phyloP scores from a whole-genome alignment of 2,329 filamentous ascomycete genomes.

The Stromatinia cepivora region DNA sequence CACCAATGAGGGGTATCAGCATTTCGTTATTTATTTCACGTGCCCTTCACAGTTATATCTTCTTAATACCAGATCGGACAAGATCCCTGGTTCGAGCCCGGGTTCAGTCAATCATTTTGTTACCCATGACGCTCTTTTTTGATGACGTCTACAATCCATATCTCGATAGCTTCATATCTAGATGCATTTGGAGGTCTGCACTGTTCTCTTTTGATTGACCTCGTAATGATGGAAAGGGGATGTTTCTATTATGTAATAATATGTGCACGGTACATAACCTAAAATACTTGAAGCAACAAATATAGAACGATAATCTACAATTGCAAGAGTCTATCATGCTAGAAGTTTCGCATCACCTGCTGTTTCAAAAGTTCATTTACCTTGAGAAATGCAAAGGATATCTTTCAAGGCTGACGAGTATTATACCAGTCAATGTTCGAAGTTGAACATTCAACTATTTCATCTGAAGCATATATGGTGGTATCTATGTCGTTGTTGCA shows the following conservation, averaged over 20 bases:
- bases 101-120: neutral
- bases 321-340: neutral
- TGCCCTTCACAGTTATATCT: too few species aligned
- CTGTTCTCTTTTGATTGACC: neutral
- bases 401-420: neutral
- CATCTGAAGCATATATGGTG: neutral
- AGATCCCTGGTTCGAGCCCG: conserved; percentile 2
- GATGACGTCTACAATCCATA: neutral
- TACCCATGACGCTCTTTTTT: neutral
- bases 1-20: too few species aligned
- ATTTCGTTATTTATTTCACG: too few species aligned
- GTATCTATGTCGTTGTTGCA: neutral
- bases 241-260: neutral
- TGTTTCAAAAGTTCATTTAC: neutral
- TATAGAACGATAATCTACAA: neutral
- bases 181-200: neutral
- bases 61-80: too few species aligned
- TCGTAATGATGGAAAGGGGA: neutral
- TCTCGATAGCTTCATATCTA: neutral
- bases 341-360: neutral
- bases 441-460: neutral
- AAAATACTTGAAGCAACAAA: neutral
- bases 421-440: neutral
- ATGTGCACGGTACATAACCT: neutral
- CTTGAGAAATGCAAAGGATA: neutral